Conservation (phyloP, 2,329 filamentous ascomycete genomes). For the Botryosphaeria agaves region DNA sequence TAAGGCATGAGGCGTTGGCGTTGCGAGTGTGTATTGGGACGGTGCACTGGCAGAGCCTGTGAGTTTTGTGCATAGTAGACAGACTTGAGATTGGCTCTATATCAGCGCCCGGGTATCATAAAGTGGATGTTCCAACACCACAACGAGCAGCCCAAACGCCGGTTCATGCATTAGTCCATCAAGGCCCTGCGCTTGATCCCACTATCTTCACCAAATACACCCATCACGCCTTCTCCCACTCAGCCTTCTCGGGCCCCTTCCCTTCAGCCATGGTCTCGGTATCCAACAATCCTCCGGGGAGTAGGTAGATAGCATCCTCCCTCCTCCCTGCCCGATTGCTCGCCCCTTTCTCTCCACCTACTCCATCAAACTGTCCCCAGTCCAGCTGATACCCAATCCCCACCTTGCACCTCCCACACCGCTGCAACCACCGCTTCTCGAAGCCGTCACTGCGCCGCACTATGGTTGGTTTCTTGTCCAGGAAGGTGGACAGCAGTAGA, state of each 20-base stretch:
- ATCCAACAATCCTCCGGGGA: constrained; percentile 40
- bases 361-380: constrained; percentile 25
- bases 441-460: constrained; percentile 44
- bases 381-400: constrained; percentile 47
- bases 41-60: too few species aligned
- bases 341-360: constrained; percentile 8
- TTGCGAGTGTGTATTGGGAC: not conserved
- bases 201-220: too few species aligned
- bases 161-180: too few species aligned
- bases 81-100: too few species aligned
- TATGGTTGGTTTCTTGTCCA: constrained; percentile 31
- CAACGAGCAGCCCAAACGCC: too few species aligned
- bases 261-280: constrained; percentile 37
- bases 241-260: too few species aligned
- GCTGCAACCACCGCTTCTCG: constrained; percentile 43
- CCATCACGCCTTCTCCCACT: too few species aligned
- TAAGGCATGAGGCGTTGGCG: not conserved
- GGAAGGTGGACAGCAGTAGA: constrained; percentile 30
- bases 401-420: constrained; percentile 43
- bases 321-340: constrained; percentile 14
- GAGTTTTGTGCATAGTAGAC: too few species aligned
- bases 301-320: constrained; percentile 38
- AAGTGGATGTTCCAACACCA: too few species aligned
- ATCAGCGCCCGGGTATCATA: too few species aligned
- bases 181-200: too few species aligned